phyloP scores from a whole-genome alignment of 169 alveolate species.

The Plasmodium gonderi region DNA sequence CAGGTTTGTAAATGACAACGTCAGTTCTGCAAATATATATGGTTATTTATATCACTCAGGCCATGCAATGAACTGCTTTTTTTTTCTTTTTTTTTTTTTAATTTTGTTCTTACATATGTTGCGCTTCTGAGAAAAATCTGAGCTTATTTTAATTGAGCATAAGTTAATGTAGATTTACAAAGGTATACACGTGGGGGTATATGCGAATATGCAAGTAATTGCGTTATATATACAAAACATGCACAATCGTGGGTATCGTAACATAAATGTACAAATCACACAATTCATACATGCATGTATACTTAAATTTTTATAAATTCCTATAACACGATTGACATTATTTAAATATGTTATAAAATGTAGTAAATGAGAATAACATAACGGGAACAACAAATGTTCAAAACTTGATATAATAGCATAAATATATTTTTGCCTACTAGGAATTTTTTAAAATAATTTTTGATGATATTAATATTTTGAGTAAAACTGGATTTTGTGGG shows the following conservation, averaged over 20 bases:
- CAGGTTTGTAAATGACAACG: neutral
- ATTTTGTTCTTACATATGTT: neutral
- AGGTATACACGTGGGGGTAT: no score
- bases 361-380: no score
- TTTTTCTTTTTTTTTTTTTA: neutral
- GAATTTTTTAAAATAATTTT: no score
- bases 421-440: no score
- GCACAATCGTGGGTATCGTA: neutral
- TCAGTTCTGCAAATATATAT: neutral
- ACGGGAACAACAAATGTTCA: no score
- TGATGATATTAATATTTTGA: no score
- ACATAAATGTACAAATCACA: neutral
- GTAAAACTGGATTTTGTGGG: no score
- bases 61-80: neutral
- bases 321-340: no score
- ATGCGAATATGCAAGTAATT: neutral
- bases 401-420: no score
- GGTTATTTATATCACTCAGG: neutral
- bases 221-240: neutral
- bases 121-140: neutral
- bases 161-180: neutral
- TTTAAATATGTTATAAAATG: no score
- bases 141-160: constrained; percentile 1
- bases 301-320: no score
- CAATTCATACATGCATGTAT: neutral